A percentile compares a stretch with the other conserved stretches of the same genome.
Evolutionary conservation across 2,329 filamentous ascomycete species (phyloP).

Genomic region (Sporothrix sp.): DNA sequence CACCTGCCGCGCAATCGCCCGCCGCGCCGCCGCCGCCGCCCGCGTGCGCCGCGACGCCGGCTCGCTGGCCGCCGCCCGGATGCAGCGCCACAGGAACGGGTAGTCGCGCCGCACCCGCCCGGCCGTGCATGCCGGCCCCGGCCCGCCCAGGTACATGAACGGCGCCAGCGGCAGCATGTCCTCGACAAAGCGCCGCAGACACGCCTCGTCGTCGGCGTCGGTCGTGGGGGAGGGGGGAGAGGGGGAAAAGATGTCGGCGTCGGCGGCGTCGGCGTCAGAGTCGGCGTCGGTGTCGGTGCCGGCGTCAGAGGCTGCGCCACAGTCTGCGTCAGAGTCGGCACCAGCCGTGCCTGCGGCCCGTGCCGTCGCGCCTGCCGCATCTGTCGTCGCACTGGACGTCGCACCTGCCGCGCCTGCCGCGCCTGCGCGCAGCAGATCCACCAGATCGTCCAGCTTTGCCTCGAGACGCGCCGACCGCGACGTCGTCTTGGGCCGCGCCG

Average conservation of each 20-base stretch:
- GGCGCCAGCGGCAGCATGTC: constrained; percentile 25
- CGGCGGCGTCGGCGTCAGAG: not conserved
- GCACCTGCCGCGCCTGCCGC: constrained; percentile 18
- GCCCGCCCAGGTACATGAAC: constrained; percentile 31
- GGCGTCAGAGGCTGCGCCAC: not conserved
- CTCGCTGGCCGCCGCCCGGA: constrained; percentile 37
- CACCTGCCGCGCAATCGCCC: constrained; percentile 37
- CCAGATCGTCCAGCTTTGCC: constrained; percentile 40
- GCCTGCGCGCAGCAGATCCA: constrained; percentile 29
- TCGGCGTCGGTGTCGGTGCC: not conserved
- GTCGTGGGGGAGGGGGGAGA: constrained; percentile 13
- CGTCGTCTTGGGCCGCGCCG: constrained; percentile 16
- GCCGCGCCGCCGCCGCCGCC: constrained; percentile 30
- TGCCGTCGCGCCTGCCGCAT: no score
- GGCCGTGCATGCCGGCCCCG: constrained; percentile 27
- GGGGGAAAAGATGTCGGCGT: not conserved
- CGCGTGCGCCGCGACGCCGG: constrained; percentile 31
- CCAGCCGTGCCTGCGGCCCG: no score
- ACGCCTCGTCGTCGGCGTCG: constrained; percentile 19
- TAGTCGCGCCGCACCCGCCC: constrained; percentile 29
- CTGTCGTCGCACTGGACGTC: not conserved
- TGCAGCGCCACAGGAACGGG: constrained; percentile 44
- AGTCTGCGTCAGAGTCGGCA: not conserved
- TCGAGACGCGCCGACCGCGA: constrained; percentile 37
- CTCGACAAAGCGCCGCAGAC: constrained; percentile 32